Evolutionary conservation across 768 basidiomycete species (phyloP), one percentile per base, ranked within the genome.

Genomic region (Mycena capillaripes): DNA sequence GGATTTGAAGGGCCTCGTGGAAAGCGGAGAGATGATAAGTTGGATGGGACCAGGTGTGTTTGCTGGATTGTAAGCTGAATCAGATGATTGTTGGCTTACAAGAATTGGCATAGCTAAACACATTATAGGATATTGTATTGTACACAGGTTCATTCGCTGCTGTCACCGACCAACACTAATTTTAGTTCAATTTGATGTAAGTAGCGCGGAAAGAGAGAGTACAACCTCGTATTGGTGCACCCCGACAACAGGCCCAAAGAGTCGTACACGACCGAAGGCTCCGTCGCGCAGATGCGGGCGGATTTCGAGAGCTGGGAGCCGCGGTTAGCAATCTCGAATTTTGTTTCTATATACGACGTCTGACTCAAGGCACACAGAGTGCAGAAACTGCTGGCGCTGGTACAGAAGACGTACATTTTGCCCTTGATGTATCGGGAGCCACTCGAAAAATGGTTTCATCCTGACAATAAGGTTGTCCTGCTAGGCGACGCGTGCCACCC

Each of bases 401-500:
- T 89, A n/a, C 80, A 84, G 1, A 82, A 83, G 7, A 85, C 87
- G 0, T 77, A 88, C 67, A 83, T 83, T 44, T 88, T 86, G 83
- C 84, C 83, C 55, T 77, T 90, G 63, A 83, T 88, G 79, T 88
- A 89, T 70, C 85, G 87, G 19, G 78, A 76, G 5, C 88, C 89
- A 25, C 78, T 90, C 60, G 78, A 80, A 0, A 85, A 83, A 0
- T 90, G 89, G 89, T 70, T 89, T 10, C 87, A 90, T 77, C 72
- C 74, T 40, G 78, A 79, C 21, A 85, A 84, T 3, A 85, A 79
- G 29, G 80, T 90, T 2, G 84, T 79, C 5, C 77, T 90, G 19
- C 80, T 90, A 0, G 89, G 89, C 2, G 90, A 90, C 74, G 84
- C 89, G 0, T 89, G 88, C 56, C 90, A 90, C 76, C 86, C 90